A percentile compares a stretch with the other conserved stretches of the same genome.
Conservation (phyloP, 2,329 filamentous ascomycete genomes). For the Lomentospora prolificans region DNA sequence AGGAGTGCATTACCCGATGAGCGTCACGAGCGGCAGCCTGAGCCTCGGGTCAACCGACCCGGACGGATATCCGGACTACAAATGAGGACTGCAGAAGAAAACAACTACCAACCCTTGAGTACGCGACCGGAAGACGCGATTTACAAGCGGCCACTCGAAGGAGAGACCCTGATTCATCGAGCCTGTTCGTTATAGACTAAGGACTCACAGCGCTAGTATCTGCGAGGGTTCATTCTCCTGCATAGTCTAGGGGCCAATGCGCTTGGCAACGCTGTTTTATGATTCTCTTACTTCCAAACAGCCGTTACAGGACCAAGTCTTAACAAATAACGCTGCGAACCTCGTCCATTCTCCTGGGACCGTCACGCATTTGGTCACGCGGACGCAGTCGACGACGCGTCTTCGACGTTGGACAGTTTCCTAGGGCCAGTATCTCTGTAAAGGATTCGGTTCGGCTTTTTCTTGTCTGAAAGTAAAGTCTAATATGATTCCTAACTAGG, state of each 20-base stretch:
- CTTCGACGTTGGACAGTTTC: not conserved
- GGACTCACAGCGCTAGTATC: no score
- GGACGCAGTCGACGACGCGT: not conserved
- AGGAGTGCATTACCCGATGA: not conserved
- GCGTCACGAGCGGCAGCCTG: not conserved
- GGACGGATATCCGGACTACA: not conserved
- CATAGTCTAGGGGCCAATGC: not conserved
- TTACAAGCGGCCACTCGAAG: no score
- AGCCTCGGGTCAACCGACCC: not conserved
- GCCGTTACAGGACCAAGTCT: not conserved
- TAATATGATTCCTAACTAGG: no score
- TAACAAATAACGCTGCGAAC: not conserved
- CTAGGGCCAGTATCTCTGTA: not conserved
- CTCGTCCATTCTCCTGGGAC: not conserved
- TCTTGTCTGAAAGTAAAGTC: not conserved
- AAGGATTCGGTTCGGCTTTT: not conserved
- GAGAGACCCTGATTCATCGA: no score
- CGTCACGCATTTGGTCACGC: conserved; percentile 2
- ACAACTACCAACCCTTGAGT: no score
- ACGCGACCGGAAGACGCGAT: no score
- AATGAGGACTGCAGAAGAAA: not conserved
- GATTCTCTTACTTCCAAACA: no score
- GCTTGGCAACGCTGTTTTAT: no score
- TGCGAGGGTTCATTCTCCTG: no score
- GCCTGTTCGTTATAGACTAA: no score